Evolutionary conservation across 1,139 yeast genomes (phyloP).

Genomic region (Candida smagusa): DNA sequence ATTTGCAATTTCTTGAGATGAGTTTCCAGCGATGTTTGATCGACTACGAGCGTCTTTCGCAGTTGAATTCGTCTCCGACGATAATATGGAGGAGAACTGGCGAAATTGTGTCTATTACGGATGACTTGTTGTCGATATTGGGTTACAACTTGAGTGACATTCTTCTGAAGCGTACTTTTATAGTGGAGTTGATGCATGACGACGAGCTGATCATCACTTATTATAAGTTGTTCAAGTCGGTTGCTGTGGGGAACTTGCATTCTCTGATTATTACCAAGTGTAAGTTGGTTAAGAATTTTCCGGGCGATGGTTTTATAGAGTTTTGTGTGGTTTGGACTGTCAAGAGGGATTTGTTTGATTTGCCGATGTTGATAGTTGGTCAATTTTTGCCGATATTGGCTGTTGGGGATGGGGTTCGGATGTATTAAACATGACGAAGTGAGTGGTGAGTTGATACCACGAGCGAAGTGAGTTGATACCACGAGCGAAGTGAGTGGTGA

Average conservation of each 20-base stretch:
- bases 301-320: slow-evolving; percentile 33
- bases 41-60: slow-evolving; percentile 61
- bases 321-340: slow-evolving; percentile 64
- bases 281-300: slow-evolving; percentile 34
- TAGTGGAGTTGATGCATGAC: slow-evolving; percentile 48
- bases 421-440: slow-evolving; percentile 25
- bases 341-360: slow-evolving; percentile 83
- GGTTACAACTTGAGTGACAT: slow-evolving; percentile 50
- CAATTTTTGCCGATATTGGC: slow-evolving; percentile 47
- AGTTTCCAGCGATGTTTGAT: slow-evolving; percentile 65
- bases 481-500: too few relatives aligned
- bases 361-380: slow-evolving; percentile 59
- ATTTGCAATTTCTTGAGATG: slow-evolving; percentile 62
- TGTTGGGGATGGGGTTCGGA: slow-evolving; percentile 36
- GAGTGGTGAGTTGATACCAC: too few relatives aligned
- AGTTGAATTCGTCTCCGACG: slow-evolving; percentile 62
- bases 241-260: slow-evolving; percentile 48
- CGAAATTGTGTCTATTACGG: slow-evolving; percentile 68
- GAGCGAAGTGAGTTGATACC: too few relatives aligned
- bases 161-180: slow-evolving; percentile 51
- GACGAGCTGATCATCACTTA: slow-evolving; percentile 45
- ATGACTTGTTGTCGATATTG: slow-evolving; percentile 63
- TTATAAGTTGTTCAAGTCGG: slow-evolving; percentile 45
- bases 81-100: slow-evolving; percentile 79
- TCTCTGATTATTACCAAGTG: slow-evolving; percentile 50